Evolutionary conservation across 1,139 yeast species (phyloP), one percentile per base, ranked within the genome.

Genomic region (Geotrichum histeridarum): DNA sequence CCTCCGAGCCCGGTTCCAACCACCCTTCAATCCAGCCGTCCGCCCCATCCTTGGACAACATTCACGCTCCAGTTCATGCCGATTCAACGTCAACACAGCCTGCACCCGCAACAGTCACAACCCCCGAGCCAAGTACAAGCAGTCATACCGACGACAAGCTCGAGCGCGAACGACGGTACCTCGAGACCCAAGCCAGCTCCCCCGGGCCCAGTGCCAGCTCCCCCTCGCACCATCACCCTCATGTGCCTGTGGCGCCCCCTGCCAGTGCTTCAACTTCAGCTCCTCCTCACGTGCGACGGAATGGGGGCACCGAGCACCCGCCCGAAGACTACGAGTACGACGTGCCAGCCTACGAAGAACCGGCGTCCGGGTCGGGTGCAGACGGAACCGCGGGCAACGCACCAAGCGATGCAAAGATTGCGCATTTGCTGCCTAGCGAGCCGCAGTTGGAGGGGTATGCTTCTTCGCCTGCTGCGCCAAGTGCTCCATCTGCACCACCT

Each of bases 1-100:
- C 90, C 0, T 82, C 88, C 0, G 82, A 78, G 39, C 87, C 57
- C 1, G 36, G 22, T 12, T 14, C 30, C 12, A 5, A 4, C 41
- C 11, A 41, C 4, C 12, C 31, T 14, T 15, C 35, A 14, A 15
- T 11, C 37, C 11, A 27, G 6, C 18, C 12, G 4, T 15, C 44
- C 8, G 18, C 39, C 2, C 5, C 18, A 27, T 11, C 15, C 39
- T n/a, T 17, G 12, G 15, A 33, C 37, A n/a, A 6, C 37, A 12
- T 33, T 6, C 37, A n/a, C 6, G 37, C 12, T 6, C 12, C 2
- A 3, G 37, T 7, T n/a, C 12, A 33, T 11, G 4, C 37, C 37
- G 14, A 22, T 22, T 22, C 27, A 22, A 3, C 27, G 3, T n/a
- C 37, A 33, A 6, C 37, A 6, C 37, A 3, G 4, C 4, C 3